Evolutionary conservation across 257 asterid genomes (phyloP).

Genomic region (Nicotiana benthamiana): DNA sequence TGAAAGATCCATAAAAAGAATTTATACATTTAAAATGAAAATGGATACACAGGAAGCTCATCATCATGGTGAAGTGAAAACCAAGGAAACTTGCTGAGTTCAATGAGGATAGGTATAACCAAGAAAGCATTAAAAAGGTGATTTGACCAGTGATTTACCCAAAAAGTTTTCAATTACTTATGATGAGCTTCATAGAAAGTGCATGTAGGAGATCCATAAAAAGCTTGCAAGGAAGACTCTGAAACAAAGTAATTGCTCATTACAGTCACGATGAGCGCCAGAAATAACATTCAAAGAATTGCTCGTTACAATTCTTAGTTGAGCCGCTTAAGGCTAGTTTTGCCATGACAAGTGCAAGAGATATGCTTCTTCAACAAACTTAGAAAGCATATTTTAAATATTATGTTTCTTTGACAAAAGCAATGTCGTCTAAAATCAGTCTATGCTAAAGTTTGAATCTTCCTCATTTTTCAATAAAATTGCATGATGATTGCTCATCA

Average conservation of each 20-base stretch:
- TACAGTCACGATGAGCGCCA: not conserved
- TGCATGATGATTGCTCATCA: not conserved
- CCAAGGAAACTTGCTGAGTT: not conserved
- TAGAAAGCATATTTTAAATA: not conserved
- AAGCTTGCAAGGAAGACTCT: not conserved
- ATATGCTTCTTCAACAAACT: not conserved
- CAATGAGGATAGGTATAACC: not conserved
- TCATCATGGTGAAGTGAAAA: not conserved
- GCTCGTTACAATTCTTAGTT: not conserved
- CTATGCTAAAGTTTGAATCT: not conserved
- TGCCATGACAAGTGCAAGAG: not conserved
- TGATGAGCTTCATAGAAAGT: not conserved
- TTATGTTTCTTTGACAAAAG: not conserved
- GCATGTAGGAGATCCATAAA: not conserved
- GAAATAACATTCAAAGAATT: not conserved
- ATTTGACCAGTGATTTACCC: not conserved
- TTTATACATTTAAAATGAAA: not conserved
- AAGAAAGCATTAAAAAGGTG: not conserved
- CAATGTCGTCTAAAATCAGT: not conserved
- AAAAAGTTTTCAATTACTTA: not conserved
- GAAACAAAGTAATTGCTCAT: not conserved
- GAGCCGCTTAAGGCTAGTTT: not conserved
- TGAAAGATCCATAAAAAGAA: not conserved
- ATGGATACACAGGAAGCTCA: slow-evolving; percentile 1
- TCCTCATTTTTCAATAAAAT: not conserved